These are phyloP conservation scores for Pichia sp. DNA, from an alignment of 1,139 yeast genomes.

Conservation along the genomic window DNA sequence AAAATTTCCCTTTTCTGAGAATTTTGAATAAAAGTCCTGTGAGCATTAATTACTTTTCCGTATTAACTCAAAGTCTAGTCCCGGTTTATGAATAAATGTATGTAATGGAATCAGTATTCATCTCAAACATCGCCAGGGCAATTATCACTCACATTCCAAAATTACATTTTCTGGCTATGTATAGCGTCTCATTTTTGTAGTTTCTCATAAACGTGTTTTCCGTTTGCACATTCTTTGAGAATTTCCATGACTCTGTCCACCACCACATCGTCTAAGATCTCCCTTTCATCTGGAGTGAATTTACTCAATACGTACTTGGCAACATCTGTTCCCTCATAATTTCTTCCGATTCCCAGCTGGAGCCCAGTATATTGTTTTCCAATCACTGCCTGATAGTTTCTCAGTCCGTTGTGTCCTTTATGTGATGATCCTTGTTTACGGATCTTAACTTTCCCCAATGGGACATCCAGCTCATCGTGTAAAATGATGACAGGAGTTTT, in stretches of 20 bases:
- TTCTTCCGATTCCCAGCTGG: constrained; percentile 70
- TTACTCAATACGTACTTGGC: constrained; percentile 53
- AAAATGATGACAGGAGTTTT: constrained; percentile 34
- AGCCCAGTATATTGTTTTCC: constrained; percentile 41
- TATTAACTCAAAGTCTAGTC: too few species aligned
- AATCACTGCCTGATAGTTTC: constrained; percentile 36
- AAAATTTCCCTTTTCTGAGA: too few species aligned
- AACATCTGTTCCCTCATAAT: constrained; percentile 37
- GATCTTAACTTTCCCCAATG: constrained; percentile 55
- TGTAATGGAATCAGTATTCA: too few species aligned
- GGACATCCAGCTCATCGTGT: constrained; percentile 69
- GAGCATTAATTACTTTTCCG: too few species aligned
- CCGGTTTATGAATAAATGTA: too few species aligned
- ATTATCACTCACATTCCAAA: too few species aligned
- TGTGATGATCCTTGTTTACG: constrained; percentile 49
- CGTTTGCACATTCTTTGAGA: constrained; percentile 27
- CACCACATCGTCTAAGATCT: constrained; percentile 28
- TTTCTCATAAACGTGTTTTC: constrained; percentile 28
- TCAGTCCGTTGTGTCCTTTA: constrained; percentile 77
- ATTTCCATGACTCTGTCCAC: constrained; percentile 32
- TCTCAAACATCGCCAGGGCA: too few species aligned
- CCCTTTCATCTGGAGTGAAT: constrained; percentile 33
- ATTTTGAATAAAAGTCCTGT: too few species aligned
- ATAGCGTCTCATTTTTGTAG: constrained; percentile 3
- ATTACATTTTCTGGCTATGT: not conserved